Conservation (phyloP, 1,139 yeast genomes). For the Kodamaea ohmeri region DNA sequence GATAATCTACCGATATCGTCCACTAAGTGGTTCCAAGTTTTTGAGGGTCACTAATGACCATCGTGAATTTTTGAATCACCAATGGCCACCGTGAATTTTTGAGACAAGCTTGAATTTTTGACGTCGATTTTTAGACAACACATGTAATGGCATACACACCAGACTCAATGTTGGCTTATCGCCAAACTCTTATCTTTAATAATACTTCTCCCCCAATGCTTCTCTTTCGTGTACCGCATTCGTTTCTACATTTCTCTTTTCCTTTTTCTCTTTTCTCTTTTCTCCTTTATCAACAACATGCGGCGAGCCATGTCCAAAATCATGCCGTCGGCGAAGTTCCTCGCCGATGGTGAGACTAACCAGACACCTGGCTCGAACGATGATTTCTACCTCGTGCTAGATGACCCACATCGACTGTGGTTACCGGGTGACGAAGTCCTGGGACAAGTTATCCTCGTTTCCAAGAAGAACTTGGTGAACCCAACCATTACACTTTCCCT, state of each 20-base stretch:
- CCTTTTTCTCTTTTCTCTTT: not conserved
- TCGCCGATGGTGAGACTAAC: not conserved
- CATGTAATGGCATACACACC: too few relatives aligned
- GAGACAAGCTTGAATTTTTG: too few relatives aligned
- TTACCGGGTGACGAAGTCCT: constrained; percentile 66
- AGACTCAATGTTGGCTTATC: too few relatives aligned
- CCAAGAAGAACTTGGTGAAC: constrained; percentile 55
- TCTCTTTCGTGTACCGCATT: not conserved
- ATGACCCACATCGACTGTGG: constrained; percentile 70
- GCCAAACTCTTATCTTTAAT: too few relatives aligned
- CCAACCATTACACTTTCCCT: constrained; percentile 53
- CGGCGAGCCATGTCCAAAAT: constrained; percentile 46
- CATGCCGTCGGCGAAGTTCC: constrained; percentile 26
- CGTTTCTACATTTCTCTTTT: not conserved
- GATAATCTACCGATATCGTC: too few relatives aligned
- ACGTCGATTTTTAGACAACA: too few relatives aligned
- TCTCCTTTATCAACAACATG: constrained; percentile 21
- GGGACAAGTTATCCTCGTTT: constrained; percentile 58
- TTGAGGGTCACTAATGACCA: too few relatives aligned
- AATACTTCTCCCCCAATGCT: too few relatives aligned
- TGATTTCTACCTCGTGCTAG: constrained; percentile 67
- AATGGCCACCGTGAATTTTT: too few relatives aligned
- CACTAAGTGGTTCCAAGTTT: too few relatives aligned
- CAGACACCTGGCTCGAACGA: constrained; percentile 31
- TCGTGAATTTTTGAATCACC: too few relatives aligned